Evolutionary conservation across 352 stramenopile genomes (phyloP), one percentile per base, ranked within the genome.

Genomic region (Globisporangium cystogenes): DNA sequence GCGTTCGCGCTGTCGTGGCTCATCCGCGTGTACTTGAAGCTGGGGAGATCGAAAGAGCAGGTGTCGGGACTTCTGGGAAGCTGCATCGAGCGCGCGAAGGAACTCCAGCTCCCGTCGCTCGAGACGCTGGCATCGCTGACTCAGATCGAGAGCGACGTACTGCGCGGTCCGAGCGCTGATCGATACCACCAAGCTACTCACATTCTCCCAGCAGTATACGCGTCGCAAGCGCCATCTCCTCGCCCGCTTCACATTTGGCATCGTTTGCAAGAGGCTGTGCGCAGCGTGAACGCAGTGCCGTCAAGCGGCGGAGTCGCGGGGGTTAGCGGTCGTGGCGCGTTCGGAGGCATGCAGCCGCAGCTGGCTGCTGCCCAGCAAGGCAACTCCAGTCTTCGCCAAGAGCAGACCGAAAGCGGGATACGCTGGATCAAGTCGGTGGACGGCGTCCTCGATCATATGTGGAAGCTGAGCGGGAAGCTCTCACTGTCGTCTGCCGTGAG

Each of bases 1-100:
- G 87, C 85, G 4, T 98, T 97, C 68, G 87, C 92, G 35, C 70
- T 97, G 3, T 83, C 78, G 23, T 98, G 91, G 90, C 73, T 95
- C 37, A 72, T 90, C 50, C 70, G 74, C 2, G 67, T 90, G n/a
- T 74, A 85, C 33, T 69, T 78, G 48, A 70, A 74, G 29, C 64
- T 73, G 4, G 82, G 91, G 0, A 80, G 76, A 31, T 62, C 79
- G 21, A 81, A 82, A 46, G 66, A 70, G 18, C 57, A 70, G 50
- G 72, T 88, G 3, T 23, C 79, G 3, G 64, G 63, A 10, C 57
- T 90, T 26, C 65, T 87, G 8, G 55, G 39, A 0, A 88, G 66
- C 49, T 82, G 72, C 40, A 65, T 89, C 27, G 72, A 83, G n/a
- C 73, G 76, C 21, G 66, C 74, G 11, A 74, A 85, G 29, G 76